Conservation (phyloP, 2,329 filamentous ascomycete species). For the Alternaria brassicicola region DNA sequence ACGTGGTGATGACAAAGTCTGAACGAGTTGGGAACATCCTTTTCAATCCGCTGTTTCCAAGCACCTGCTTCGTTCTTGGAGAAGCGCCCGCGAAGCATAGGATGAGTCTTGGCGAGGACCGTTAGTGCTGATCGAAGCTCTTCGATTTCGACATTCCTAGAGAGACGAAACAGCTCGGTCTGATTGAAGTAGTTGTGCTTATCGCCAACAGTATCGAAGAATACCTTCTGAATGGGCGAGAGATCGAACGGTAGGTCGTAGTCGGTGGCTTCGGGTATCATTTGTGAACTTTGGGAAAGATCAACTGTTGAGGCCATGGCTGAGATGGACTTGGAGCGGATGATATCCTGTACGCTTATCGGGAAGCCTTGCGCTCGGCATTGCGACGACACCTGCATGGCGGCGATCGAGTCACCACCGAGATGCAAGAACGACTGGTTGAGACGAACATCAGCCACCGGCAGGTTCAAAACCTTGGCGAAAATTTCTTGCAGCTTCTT, state of each 20-base stretch:
- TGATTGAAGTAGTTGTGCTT: slow-evolving; percentile 43
- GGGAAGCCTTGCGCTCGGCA: slow-evolving; percentile 39
- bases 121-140: slow-evolving; percentile 39
- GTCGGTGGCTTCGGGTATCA: slow-evolving; percentile 18
- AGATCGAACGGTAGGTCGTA: slow-evolving; percentile 36
- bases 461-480: slow-evolving; percentile 38
- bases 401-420: slow-evolving; percentile 46
- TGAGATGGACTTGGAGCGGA: slow-evolving; percentile 40
- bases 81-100: slow-evolving; percentile 51
- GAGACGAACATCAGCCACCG: slow-evolving; percentile 34
- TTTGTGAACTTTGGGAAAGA: slow-evolving; percentile 7
- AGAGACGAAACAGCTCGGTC: slow-evolving; percentile 36
- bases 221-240: slow-evolving; percentile 39
- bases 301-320: slow-evolving; percentile 31
- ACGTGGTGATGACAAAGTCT: slow-evolving; percentile 31
- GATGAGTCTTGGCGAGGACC: slow-evolving; percentile 44
- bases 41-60: slow-evolving; percentile 46
- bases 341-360: slow-evolving; percentile 43
- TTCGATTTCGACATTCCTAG: slow-evolving; percentile 28
- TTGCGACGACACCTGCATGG: slow-evolving; percentile 45
- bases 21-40: slow-evolving; percentile 31
- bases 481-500: slow-evolving; percentile 40
- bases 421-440: slow-evolving; percentile 45
- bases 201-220: slow-evolving; percentile 37
- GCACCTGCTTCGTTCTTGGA: slow-evolving; percentile 25